These are phyloP conservation scores for Umbilicus rupestris DNA, from an alignment of 164 flowering plant genomes.

Conservation along the genomic window DNA sequence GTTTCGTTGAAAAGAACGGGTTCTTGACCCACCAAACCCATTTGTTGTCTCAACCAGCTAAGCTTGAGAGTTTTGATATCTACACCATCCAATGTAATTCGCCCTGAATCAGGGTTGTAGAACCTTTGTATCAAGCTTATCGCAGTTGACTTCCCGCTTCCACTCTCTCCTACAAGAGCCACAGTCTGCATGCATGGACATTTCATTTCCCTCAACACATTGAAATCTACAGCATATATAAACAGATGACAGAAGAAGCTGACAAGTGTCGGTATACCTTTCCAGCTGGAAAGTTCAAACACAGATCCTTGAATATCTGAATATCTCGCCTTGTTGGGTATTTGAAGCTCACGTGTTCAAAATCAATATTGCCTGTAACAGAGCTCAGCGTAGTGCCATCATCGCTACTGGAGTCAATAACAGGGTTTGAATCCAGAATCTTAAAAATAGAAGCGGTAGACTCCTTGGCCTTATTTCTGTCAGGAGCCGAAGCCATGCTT, in stretches of 20 bases:
- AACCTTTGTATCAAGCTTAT: slow-evolving; percentile 62
- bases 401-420: slow-evolving; percentile 40
- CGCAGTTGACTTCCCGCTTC: slow-evolving; percentile 70
- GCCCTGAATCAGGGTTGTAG: slow-evolving; percentile 61
- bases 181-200: slow-evolving; percentile 54
- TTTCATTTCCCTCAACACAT: background rate
- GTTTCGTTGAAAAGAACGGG: slow-evolving; percentile 67
- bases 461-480: slow-evolving; percentile 39
- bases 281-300: slow-evolving; percentile 37
- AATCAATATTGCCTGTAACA: slow-evolving; percentile 31
- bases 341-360: slow-evolving; percentile 38
- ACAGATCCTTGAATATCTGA: slow-evolving; percentile 40
- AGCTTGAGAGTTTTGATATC: slow-evolving; percentile 36
- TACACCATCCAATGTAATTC: slow-evolving; percentile 36
- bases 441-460: slow-evolving; percentile 44
- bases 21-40: slow-evolving; percentile 73
- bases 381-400: slow-evolving; percentile 26
- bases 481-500: slow-evolving; percentile 34
- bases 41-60: slow-evolving; percentile 64
- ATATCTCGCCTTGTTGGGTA: slow-evolving; percentile 45
- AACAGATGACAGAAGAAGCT: too few species aligned
- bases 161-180: slow-evolving; percentile 78
- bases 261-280: slow-evolving; percentile 19
- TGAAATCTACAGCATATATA: background rate
- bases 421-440: slow-evolving; percentile 40